phyloP scores from a whole-genome alignment of 2,329 filamentous ascomycete genomes.

The Metarhizium rileyi region DNA sequence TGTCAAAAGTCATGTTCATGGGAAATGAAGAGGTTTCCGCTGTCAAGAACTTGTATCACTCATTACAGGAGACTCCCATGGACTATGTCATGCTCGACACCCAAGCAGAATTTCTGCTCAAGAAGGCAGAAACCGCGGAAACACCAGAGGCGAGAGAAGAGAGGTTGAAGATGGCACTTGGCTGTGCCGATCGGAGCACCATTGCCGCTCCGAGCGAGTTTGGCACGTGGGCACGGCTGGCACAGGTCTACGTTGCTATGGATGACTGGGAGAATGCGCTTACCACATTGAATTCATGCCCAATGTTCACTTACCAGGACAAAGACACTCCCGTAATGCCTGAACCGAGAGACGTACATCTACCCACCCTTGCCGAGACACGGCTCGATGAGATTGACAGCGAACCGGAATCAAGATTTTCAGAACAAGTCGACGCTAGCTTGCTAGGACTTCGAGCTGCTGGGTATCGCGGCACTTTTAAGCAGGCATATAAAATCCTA shows the following conservation, averaged over 20 bases:
- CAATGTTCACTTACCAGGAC: constrained; percentile 99
- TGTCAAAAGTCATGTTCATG: constrained; percentile 86
- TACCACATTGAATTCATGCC: constrained; percentile 92
- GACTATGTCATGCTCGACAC: constrained; percentile 94
- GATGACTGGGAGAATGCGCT: constrained; percentile 97
- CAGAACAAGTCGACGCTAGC: constrained; percentile 80
- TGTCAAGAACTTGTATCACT: constrained; percentile 76
- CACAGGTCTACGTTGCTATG: constrained; percentile 85
- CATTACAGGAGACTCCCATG: constrained; percentile 87
- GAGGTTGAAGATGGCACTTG: constrained; percentile 75
- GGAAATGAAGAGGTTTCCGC: constrained; percentile 97
- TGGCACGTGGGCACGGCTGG: constrained; percentile 87
- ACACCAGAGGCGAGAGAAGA: constrained; percentile 48
- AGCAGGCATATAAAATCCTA: constrained; percentile 85
- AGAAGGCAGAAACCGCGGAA: constrained; percentile 57
- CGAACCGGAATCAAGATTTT: constrained; percentile 69
- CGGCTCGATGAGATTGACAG: constrained; percentile 94
- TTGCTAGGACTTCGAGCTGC: constrained; percentile 78
- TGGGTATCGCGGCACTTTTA: constrained; percentile 88
- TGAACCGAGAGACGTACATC: constrained; percentile 75
- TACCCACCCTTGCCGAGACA: constrained; percentile 82
- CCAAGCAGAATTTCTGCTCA: constrained; percentile 83
- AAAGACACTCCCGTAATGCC: constrained; percentile 94
- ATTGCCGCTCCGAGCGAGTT: constrained; percentile 96
- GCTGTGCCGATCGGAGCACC: constrained; percentile 89